Conservation (phyloP, 768 basidiomycete genomes). For the Lactifluus hygrophoroides region DNA sequence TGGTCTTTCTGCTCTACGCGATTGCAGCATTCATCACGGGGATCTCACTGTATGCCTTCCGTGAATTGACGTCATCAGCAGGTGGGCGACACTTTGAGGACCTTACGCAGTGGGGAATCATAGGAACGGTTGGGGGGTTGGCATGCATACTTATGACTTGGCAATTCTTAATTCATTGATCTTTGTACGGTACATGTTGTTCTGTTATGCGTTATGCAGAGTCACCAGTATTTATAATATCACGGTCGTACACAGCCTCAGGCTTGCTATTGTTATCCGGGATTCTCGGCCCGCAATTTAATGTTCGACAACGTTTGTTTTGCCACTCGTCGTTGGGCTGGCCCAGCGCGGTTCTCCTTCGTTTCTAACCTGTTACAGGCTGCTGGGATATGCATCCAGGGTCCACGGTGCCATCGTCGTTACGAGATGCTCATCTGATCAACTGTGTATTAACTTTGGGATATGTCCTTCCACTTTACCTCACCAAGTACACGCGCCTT, state of each 20-base stretch:
- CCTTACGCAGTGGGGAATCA: slow-evolving; percentile 52
- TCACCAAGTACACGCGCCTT: slow-evolving; percentile 56
- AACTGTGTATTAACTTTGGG: slow-evolving; percentile 50
- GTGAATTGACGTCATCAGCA: slow-evolving; percentile 37
- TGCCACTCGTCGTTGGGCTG: too few species aligned
- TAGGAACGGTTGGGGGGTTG: slow-evolving; percentile 56
- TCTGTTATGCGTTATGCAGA: not conserved
- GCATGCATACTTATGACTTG: slow-evolving; percentile 53
- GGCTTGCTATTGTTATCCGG: too few species aligned
- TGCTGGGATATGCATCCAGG: slow-evolving; percentile 19
- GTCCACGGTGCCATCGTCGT: slow-evolving; percentile 22
- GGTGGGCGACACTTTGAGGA: slow-evolving; percentile 43
- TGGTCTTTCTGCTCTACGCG: slow-evolving; percentile 66
- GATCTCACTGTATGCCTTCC: slow-evolving; percentile 57
- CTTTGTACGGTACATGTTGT: not conserved
- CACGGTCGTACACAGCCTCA: too few species aligned
- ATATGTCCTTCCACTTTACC: slow-evolving; percentile 82
- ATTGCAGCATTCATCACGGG: slow-evolving; percentile 60
- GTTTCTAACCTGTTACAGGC: too few species aligned
- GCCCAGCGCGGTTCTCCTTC: too few species aligned
- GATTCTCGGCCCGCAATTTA: too few species aligned
- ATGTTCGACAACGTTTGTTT: too few species aligned
- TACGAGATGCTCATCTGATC: slow-evolving; percentile 39
- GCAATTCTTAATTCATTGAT: slow-evolving; percentile 24
- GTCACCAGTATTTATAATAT: not conserved